A percentile compares a stretch with the other conserved stretches of the same genome.
These are phyloP conservation scores for Pleurotus pulmonarius DNA, from an alignment of 768 basidiomycete species.

Conservation along the genomic window DNA sequence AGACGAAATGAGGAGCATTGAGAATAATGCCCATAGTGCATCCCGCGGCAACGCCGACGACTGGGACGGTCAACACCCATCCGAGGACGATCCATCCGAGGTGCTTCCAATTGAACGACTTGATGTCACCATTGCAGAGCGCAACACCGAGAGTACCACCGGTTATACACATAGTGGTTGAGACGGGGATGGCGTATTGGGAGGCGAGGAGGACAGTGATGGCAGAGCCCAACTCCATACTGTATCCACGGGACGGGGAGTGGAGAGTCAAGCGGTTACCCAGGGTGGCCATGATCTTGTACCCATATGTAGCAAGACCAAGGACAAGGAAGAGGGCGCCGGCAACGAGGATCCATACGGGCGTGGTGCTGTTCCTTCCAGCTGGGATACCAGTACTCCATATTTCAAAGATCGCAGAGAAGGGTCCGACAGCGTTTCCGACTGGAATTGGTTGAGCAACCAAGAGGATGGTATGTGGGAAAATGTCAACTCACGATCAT, in stretches of 20 bases:
- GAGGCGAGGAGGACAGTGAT: conserved; percentile 27
- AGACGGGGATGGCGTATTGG: conserved; percentile 23
- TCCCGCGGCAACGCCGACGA: conserved; percentile 17
- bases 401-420: conserved; percentile 21
- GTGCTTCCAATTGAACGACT: conserved; percentile 23
- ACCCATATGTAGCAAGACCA: conserved; percentile 20
- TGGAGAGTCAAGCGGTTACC: conserved; percentile 26
- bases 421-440: conserved; percentile 26
- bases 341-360: conserved; percentile 22
- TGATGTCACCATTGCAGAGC: conserved; percentile 22
- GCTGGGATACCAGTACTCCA: conserved; percentile 19
- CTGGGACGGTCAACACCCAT: conserved; percentile 23
- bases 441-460: conserved; percentile 3
- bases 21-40: conserved; percentile 23
- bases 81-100: conserved; percentile 23
- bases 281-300: conserved; percentile 26
- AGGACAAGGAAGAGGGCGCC: conserved; percentile 22
- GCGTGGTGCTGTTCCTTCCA: conserved; percentile 15
- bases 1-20: conserved; percentile 22
- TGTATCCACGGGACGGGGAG: conserved; percentile 24
- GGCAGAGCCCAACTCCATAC: conserved; percentile 23
- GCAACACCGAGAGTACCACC: conserved; percentile 24
- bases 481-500: conserved; percentile 12
- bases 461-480: background rate
- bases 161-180: conserved; percentile 25